These are phyloP conservation scores for Cladochytrium replicatum DNA, from an alignment of 192 early-diverging fungal species.

Conservation along the genomic window DNA sequence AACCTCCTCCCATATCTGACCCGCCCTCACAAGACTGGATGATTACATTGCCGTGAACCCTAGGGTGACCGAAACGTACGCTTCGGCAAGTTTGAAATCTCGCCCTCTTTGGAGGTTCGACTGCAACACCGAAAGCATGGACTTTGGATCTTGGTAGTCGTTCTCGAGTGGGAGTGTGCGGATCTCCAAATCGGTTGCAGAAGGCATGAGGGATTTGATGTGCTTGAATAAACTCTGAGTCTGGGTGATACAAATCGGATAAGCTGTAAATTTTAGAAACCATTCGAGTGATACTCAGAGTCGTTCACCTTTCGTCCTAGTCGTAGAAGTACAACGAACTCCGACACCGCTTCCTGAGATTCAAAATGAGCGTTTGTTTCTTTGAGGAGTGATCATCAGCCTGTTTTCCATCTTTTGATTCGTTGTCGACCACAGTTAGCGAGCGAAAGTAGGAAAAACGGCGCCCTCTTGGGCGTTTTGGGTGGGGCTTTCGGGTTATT, in stretches of 20 bases:
- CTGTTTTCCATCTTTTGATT: constrained; percentile 23
- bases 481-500: constrained; percentile 81
- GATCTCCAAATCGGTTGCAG: constrained; percentile 77
- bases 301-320: too few species aligned
- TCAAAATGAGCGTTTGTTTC: constrained; percentile 31
- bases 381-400: constrained; percentile 18
- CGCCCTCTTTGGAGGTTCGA: constrained; percentile 48
- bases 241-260: constrained; percentile 10
- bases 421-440: constrained; percentile 21
- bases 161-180: constrained; percentile 63
- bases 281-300: too few species aligned
- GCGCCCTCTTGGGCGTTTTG: constrained; percentile 79
- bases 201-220: constrained; percentile 67
- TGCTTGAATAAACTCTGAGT: constrained; percentile 61
- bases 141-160: constrained; percentile 44
- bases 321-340: too few species aligned
- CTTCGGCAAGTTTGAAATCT: constrained; percentile 83
- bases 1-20: too few species aligned
- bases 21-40: constrained; percentile 46
- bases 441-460: constrained; percentile 94
- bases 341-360: too few species aligned
- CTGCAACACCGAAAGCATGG: constrained; percentile 57
- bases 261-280: not conserved
- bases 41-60: constrained; percentile 66
- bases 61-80: constrained; percentile 69